Percentiles rank a stretch among this genome's conserved stretches.
These are phyloP conservation scores for Friedmanniomyces endolithicus DNA, from an alignment of 495 filamentous ascomycete genomes.

Conservation along the genomic window DNA sequence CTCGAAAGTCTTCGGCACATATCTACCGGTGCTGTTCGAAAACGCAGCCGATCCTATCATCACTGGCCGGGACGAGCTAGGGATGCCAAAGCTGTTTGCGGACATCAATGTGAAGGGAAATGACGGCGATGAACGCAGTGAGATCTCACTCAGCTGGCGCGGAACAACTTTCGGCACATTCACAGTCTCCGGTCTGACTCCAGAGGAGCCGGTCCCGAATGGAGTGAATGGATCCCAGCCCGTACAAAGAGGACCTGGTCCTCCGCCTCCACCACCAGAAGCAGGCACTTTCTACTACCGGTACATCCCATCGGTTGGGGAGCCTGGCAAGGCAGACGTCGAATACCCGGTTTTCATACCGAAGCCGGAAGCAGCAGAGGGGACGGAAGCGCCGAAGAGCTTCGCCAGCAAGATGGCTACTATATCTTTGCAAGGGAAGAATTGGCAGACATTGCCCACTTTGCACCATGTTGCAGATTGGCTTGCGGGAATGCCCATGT, in stretches of 20 bases:
- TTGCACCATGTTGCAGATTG: slow-evolving; percentile 41
- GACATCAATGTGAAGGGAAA: slow-evolving; percentile 36
- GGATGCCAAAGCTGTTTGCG: slow-evolving; percentile 35
- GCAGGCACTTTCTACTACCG: slow-evolving; percentile 35
- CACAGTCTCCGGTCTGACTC: background rate
- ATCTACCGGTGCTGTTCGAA: slow-evolving; percentile 44
- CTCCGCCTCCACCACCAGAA: slow-evolving; percentile 19
- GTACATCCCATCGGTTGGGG: slow-evolving; percentile 38
- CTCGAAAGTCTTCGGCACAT: slow-evolving; percentile 36
- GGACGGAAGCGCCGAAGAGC: slow-evolving; percentile 22
- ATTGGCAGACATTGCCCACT: slow-evolving; percentile 41
- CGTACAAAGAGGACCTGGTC: slow-evolving; percentile 2
- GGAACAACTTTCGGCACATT: slow-evolving; percentile 7
- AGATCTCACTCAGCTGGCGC: slow-evolving; percentile 7
- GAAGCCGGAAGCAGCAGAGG: slow-evolving; percentile 21
- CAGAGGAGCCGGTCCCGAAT: background rate
- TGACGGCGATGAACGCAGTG: slow-evolving; percentile 15
- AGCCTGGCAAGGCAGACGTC: slow-evolving; percentile 35
- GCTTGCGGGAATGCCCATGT: slow-evolving; percentile 42
- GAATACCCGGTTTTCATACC: slow-evolving; percentile 38
- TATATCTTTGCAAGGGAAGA: slow-evolving; percentile 29
- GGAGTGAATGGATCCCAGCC: background rate
- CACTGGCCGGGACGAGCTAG: slow-evolving; percentile 3
- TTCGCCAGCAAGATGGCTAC: slow-evolving; percentile 32
- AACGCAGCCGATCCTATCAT: slow-evolving; percentile 39